Percentiles rank a stretch among this genome's conserved stretches.
phyloP scores from a whole-genome alignment of 768 basidiomycete species.

The Leccinellum rugosiceps region DNA sequence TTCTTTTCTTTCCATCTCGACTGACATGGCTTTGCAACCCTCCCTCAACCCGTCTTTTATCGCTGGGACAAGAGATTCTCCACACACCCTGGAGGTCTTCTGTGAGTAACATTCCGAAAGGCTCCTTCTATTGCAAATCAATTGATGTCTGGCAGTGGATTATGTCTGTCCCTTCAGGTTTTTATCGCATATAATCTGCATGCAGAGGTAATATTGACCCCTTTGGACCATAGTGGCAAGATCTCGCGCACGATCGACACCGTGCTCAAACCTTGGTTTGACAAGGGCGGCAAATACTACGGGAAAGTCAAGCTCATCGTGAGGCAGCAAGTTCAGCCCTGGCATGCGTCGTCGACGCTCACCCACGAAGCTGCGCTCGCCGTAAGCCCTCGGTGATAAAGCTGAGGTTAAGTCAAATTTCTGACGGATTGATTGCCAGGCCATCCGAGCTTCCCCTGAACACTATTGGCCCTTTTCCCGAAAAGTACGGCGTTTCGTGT shows the following conservation, averaged over 20 bases:
- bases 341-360: slow-evolving; percentile 74
- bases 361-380: slow-evolving; percentile 83
- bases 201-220: not conserved
- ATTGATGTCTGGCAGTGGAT: slow-evolving; percentile 52
- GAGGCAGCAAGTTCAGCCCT: slow-evolving; percentile 71
- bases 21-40: slow-evolving; percentile 74
- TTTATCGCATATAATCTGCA: not conserved
- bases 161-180: slow-evolving; percentile 86
- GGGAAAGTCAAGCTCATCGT: slow-evolving; percentile 75
- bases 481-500: slow-evolving; percentile 40
- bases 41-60: slow-evolving; percentile 63
- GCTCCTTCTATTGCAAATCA: not conserved
- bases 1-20: not conserved
- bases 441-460: slow-evolving; percentile 66
- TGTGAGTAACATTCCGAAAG: slow-evolving; percentile 38
- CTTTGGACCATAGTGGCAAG: slow-evolving; percentile 46
- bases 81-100: slow-evolving; percentile 80
- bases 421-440: slow-evolving; percentile 37
- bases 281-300: slow-evolving; percentile 55
- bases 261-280: slow-evolving; percentile 58
- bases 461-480: slow-evolving; percentile 78
- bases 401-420: not conserved
- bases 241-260: slow-evolving; percentile 55
- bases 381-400: slow-evolving; percentile 37
- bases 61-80: slow-evolving; percentile 54